Evolutionary conservation across 1,139 yeast species (phyloP).

Genomic region (Kluyveromyces sp.): DNA sequence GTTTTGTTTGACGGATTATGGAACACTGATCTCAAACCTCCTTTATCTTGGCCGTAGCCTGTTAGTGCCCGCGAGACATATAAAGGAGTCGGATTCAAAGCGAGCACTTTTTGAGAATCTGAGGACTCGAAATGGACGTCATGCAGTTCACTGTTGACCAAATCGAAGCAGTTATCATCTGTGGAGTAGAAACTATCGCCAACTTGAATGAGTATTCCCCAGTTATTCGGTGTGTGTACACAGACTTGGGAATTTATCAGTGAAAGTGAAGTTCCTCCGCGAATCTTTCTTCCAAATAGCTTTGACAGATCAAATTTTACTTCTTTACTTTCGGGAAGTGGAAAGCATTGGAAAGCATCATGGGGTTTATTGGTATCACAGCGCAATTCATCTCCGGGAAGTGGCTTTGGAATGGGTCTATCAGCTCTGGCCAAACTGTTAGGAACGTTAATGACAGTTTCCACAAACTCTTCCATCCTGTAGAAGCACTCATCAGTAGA

Average conservation of each 20-base stretch:
- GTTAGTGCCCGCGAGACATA: slow-evolving; percentile 78
- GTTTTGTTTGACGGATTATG: slow-evolving; percentile 51
- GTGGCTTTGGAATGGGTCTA: slow-evolving; percentile 77
- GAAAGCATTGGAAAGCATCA: slow-evolving; percentile 72
- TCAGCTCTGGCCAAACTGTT: slow-evolving; percentile 55
- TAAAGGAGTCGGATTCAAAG: slow-evolving; percentile 52
- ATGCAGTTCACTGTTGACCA: slow-evolving; percentile 34
- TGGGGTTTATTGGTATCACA: slow-evolving; percentile 60
- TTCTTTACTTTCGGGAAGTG: slow-evolving; percentile 50
- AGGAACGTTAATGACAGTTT: slow-evolving; percentile 66
- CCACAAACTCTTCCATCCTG: slow-evolving; percentile 62
- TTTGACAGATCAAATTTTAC: slow-evolving; percentile 52
- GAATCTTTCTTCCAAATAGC: slow-evolving; percentile 60
- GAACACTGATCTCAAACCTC: slow-evolving; percentile 78
- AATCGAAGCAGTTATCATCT: slow-evolving; percentile 32
- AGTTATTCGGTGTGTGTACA: slow-evolving; percentile 39
- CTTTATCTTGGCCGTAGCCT: slow-evolving; percentile 86
- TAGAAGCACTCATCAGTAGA: slow-evolving; percentile 38
- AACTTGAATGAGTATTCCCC: slow-evolving; percentile 38
- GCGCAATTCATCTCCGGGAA: slow-evolving; percentile 55
- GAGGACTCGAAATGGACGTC: slow-evolving; percentile 38
- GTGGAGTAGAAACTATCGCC: slow-evolving; percentile 29
- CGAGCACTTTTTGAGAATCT: slow-evolving; percentile 35
- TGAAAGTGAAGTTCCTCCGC: slow-evolving; percentile 56
- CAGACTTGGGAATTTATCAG: slow-evolving; percentile 39